Evolutionary conservation across 345 rosid species (phyloP).

Genomic region (Cardamine chenopodiifolia): DNA sequence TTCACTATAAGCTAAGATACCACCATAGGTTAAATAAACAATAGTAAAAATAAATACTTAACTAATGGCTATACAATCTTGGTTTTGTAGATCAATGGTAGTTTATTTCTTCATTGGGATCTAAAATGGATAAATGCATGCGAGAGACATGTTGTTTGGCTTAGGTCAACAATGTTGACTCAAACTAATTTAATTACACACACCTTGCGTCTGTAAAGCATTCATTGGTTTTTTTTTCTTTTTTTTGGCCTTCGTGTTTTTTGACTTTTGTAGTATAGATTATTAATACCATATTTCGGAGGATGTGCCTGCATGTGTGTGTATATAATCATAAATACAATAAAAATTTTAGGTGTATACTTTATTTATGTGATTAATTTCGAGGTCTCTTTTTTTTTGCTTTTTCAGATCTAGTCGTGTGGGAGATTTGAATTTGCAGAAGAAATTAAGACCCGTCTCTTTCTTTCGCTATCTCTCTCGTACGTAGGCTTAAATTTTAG

Average conservation of each 20-base stretch:
- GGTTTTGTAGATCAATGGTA: slow-evolving; percentile 21
- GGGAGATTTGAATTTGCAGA: slow-evolving; percentile 29
- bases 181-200: slow-evolving; percentile 36
- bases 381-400: slow-evolving; percentile 29
- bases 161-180: slow-evolving; percentile 44
- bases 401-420: slow-evolving; percentile 48
- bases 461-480: slow-evolving; percentile 34
- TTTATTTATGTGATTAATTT: slow-evolving; percentile 4
- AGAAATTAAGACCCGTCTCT: slow-evolving; percentile 26
- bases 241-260: slow-evolving; percentile 45
- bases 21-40: background rate
- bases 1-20: slow-evolving; percentile 30
- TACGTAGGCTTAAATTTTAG: slow-evolving; percentile 31
- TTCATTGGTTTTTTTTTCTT: slow-evolving; percentile 25
- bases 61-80: slow-evolving; percentile 14
- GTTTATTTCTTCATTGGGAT: slow-evolving; percentile 46
- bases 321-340: background rate
- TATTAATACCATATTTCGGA: slow-evolving; percentile 29
- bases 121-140: slow-evolving; percentile 50
- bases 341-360: background rate
- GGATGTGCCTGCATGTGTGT: slow-evolving; percentile 42
- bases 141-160: slow-evolving; percentile 50
- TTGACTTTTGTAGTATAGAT: slow-evolving; percentile 42
- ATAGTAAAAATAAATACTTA: background rate
- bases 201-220: slow-evolving; percentile 39